Evolutionary conservation across 768 basidiomycete species (phyloP).

Genomic region (Cystofilobasidium capitatum): DNA sequence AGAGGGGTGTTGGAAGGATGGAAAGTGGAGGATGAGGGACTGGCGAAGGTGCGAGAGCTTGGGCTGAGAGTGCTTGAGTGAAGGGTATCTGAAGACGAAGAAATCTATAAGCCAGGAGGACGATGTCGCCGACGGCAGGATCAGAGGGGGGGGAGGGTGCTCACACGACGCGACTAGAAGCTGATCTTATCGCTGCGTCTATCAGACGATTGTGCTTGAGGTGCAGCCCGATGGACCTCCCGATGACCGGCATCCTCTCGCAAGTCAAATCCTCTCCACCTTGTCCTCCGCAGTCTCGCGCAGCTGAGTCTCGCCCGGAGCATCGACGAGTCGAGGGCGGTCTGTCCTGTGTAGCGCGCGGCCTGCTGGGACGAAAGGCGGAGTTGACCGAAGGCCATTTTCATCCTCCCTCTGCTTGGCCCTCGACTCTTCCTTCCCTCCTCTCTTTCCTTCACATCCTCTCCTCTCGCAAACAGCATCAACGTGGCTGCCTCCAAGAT

Average conservation of each 20-base stretch:
- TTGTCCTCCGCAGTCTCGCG: neutral
- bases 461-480: neutral
- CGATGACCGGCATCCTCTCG: neutral
- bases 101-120: neutral
- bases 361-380: too few relatives aligned
- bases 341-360: too few relatives aligned
- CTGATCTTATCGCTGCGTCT: too few relatives aligned
- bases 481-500: neutral
- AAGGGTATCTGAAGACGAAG: neutral
- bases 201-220: too few relatives aligned
- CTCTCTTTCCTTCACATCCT: neutral
- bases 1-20: neutral
- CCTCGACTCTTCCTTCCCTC: neutral
- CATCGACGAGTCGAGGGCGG: too few relatives aligned
- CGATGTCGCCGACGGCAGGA: neutral
- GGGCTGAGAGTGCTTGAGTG: slow-evolving; percentile 1
- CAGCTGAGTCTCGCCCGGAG: too few relatives aligned
- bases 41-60: neutral
- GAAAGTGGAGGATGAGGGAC: neutral
- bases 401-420: neutral
- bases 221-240: too few relatives aligned
- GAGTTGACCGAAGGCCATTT: too few relatives aligned
- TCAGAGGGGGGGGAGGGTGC: too few relatives aligned
- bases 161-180: too few relatives aligned
- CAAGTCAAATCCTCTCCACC: neutral